Percentiles rank a stretch among this genome's conserved stretches.
Evolutionary conservation across 495 filamentous ascomycete species (phyloP).

Genomic region (Collariella sp.): DNA sequence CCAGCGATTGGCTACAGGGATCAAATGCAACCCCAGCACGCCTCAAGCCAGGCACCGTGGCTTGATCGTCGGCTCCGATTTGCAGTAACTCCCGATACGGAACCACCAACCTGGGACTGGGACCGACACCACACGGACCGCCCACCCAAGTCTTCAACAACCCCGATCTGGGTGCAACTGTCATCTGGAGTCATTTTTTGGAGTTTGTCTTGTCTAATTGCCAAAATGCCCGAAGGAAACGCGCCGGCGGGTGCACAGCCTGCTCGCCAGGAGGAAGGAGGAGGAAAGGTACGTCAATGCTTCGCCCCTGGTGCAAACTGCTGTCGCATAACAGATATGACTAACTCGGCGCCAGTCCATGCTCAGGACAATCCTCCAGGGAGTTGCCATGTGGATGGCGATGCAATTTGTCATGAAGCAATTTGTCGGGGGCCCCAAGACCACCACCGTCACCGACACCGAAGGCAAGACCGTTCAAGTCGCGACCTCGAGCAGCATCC

Average conservation of each 20-base stretch:
- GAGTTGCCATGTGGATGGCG: slow-evolving; percentile 36
- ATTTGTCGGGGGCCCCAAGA: slow-evolving; percentile 40
- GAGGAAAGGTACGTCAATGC: slow-evolving; percentile 33
- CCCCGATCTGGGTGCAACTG: no score
- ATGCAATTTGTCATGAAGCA: slow-evolving; percentile 42
- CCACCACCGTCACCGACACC: slow-evolving; percentile 39
- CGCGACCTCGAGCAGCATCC: slow-evolving; percentile 43
- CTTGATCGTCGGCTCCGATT: slow-evolving; percentile 1
- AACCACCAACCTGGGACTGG: neutral
- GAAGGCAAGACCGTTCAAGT: slow-evolving; percentile 38
- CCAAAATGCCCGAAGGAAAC: slow-evolving; percentile 33
- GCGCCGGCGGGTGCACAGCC: slow-evolving; percentile 21
- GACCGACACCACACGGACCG: no score
- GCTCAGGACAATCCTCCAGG: slow-evolving; percentile 33
- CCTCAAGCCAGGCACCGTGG: neutral
- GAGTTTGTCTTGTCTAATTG: neutral
- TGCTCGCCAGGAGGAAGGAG: slow-evolving; percentile 27
- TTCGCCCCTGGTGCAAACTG: neutral
- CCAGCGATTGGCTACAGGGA: neutral
- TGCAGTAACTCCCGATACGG: neutral
- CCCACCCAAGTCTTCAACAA: no score
- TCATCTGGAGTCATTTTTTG: no score
- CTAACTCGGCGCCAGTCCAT: slow-evolving; percentile 28
- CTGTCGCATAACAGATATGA: neutral
- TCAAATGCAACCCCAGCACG: neutral